Percentiles rank a stretch among this genome's conserved stretches.
phyloP scores from a whole-genome alignment of 768 basidiomycete genomes.

The Russula foetens region DNA sequence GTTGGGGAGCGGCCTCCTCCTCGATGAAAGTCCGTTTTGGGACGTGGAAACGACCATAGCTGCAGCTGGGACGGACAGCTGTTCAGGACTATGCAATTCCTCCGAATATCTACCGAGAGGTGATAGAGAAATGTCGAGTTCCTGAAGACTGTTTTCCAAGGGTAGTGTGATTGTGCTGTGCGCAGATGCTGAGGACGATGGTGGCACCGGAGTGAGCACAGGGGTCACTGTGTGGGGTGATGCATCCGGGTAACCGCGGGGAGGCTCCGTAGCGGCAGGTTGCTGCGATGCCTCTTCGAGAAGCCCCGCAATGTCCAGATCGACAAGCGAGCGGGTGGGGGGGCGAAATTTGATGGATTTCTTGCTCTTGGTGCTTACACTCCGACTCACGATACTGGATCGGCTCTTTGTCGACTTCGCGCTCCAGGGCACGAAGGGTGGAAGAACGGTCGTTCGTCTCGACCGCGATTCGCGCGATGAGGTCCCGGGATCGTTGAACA shows the following conservation, averaged over 20 bases:
- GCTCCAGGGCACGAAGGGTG: neutral
- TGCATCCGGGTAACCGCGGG: neutral
- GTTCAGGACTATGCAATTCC: neutral
- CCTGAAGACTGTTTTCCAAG: neutral
- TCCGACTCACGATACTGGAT: neutral
- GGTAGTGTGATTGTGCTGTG: neutral
- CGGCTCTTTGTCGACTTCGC: neutral
- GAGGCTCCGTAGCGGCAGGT: neutral
- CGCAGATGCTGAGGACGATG: neutral
- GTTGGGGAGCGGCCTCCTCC: neutral
- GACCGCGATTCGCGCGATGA: neutral
- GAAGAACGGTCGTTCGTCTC: conserved; percentile 1
- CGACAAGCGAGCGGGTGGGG: neutral
- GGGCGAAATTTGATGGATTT: neutral
- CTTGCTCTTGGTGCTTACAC: neutral
- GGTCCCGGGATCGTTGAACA: neutral
- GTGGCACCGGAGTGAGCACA: neutral
- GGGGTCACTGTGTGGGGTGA: neutral
- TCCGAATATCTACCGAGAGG: conserved; percentile 6
- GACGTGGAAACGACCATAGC: neutral
- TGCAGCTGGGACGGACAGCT: neutral
- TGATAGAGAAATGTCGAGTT: conserved; percentile 11
- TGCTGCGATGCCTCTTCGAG: conserved; percentile 12
- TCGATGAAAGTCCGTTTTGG: neutral
- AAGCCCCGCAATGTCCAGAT: conserved; percentile 19